Evolutionary conservation across 768 basidiomycete species (phyloP).

Genomic region (Trametes gibbosa): DNA sequence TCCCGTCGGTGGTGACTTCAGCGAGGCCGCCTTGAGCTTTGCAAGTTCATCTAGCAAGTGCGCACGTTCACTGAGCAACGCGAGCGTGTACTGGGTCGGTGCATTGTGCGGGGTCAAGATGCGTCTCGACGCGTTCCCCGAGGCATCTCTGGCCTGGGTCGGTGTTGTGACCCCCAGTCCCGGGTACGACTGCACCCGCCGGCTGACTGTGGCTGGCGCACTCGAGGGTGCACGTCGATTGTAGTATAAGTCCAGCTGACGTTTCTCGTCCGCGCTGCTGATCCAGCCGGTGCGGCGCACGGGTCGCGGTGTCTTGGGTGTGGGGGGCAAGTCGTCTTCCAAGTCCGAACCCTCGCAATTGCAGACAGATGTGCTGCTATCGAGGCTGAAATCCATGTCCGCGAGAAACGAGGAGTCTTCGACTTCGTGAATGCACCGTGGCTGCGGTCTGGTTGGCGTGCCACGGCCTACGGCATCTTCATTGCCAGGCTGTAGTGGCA

Average conservation of each 20-base stretch:
- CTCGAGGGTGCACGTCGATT: neutral
- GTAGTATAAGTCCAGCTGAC: conserved; percentile 49
- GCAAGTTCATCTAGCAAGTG: conserved; percentile 54
- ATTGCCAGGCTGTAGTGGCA: conserved; percentile 15
- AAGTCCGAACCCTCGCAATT: conserved; percentile 17
- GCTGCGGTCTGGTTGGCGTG: conserved; percentile 20
- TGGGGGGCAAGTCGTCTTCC: conserved; percentile 3
- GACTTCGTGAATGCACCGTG: conserved; percentile 57
- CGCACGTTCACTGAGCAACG: conserved; percentile 57
- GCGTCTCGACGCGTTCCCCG: conserved; percentile 7
- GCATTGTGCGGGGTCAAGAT: conserved; percentile 35
- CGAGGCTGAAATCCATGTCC: conserved; percentile 4
- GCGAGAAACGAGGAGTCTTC: conserved; percentile 32
- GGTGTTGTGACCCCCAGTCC: neutral
- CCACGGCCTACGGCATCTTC: neutral
- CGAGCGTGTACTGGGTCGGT: conserved; percentile 44
- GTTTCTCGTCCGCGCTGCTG: conserved; percentile 47
- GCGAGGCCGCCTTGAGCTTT: conserved; percentile 32
- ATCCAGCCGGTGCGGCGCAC: conserved; percentile 57
- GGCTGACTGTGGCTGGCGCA: neutral
- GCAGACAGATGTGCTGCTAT: conserved; percentile 19
- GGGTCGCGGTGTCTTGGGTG: conserved; percentile 20
- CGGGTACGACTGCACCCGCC: conserved; percentile 4
- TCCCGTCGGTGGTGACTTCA: neutral
- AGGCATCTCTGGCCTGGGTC: neutral